Percentiles rank a stretch among this genome's conserved stretches.
Evolutionary conservation across 2,329 filamentous ascomycete genomes (phyloP).

Genomic region (Trichophyton simii): DNA sequence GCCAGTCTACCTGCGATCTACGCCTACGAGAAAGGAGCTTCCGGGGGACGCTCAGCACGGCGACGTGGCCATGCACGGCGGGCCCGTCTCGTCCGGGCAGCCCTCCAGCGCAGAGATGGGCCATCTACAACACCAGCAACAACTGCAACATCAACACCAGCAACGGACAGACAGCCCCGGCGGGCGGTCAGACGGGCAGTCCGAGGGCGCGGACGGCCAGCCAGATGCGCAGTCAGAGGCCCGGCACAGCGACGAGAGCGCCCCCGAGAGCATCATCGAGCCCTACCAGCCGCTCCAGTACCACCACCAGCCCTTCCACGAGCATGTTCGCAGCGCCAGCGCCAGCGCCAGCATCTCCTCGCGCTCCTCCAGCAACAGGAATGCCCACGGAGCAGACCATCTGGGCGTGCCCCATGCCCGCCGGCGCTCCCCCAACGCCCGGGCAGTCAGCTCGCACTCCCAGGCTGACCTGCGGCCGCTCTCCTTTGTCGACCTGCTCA

Average conservation of each 20-base stretch:
- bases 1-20: constrained; percentile 31
- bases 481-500: constrained; percentile 51
- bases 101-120: constrained; percentile 21
- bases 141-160: not conserved
- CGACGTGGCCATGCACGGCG: constrained; percentile 20
- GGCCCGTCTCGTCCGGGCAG: constrained; percentile 24
- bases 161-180: not conserved
- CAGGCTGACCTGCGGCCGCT: constrained; percentile 42
- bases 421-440: constrained; percentile 38
- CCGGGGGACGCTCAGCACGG: constrained; percentile 8
- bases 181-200: not conserved
- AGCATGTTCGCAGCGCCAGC: constrained; percentile 17
- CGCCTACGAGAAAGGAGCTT: constrained; percentile 19
- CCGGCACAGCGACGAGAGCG: constrained; percentile 11
- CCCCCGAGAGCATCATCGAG: not conserved
- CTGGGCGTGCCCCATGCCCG: constrained; percentile 49
- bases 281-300: constrained; percentile 39
- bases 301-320: constrained; percentile 38
- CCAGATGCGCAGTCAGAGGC: not conserved
- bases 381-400: constrained; percentile 31
- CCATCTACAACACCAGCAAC: constrained; percentile 6
- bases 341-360: constrained; percentile 22
- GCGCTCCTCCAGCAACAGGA: constrained; percentile 13
- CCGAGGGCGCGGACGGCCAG: constrained; percentile 3
- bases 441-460: constrained; percentile 39